Evolutionary conservation across 176 grass and related monocot genomes (phyloP).

Genomic region (Carex littledalei): DNA sequence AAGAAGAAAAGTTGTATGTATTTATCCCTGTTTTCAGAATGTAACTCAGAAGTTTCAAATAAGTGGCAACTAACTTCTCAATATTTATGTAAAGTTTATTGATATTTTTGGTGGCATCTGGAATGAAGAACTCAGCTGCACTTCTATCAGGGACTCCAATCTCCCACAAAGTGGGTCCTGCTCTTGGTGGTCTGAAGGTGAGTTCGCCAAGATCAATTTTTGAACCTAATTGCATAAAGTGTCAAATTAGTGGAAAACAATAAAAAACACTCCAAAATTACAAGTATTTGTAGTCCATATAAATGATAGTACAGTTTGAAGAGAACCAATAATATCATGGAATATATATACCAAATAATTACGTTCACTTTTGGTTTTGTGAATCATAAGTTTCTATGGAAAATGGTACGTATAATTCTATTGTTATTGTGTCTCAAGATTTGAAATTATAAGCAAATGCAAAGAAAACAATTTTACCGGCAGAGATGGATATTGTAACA

Average conservation of each 20-base stretch:
- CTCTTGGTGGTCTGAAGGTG: slow-evolving; percentile 57
- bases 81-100: slow-evolving; percentile 35
- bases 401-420: background rate
- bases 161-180: slow-evolving; percentile 65
- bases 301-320: background rate
- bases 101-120: slow-evolving; percentile 33
- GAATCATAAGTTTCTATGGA: too few species aligned
- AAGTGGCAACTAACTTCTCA: slow-evolving; percentile 26
- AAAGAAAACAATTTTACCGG: slow-evolving; percentile 27
- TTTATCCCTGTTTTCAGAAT: background rate
- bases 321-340: background rate
- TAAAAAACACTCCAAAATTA: background rate
- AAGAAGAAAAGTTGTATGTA: background rate
- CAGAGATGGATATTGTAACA: slow-evolving; percentile 11
- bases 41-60: background rate
- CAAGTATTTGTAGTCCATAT: background rate
- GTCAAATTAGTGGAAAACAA: background rate
- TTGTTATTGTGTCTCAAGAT: background rate
- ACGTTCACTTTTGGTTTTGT: background rate
- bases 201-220: slow-evolving; percentile 38
- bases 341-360: background rate
- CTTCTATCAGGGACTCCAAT: slow-evolving; percentile 68
- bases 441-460: background rate
- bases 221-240: slow-evolving; percentile 6
- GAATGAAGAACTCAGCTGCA: slow-evolving; percentile 67